phyloP scores from a whole-genome alignment of 495 filamentous ascomycete species.

The Cercophora newfieldiana region DNA sequence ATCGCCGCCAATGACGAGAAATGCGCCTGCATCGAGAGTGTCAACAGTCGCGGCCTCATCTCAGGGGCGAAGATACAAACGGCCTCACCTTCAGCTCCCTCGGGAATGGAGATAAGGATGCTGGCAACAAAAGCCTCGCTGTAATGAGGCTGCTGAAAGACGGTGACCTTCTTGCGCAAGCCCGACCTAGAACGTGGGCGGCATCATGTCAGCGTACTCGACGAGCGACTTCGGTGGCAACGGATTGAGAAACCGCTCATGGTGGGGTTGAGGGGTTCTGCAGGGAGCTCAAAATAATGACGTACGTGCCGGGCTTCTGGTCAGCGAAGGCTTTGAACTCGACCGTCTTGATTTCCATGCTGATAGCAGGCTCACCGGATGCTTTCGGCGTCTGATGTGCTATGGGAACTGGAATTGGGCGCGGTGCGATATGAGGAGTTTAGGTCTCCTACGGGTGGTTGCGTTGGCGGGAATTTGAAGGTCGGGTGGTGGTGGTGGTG shows the following conservation, averaged over 20 bases:
- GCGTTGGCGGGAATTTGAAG: neutral
- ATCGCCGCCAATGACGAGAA: constrained; percentile 96
- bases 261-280: constrained; percentile 34
- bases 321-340: constrained; percentile 79
- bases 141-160: constrained; percentile 95
- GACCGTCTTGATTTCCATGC: constrained; percentile 74
- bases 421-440: neutral
- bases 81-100: constrained; percentile 68
- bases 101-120: constrained; percentile 93
- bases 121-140: constrained; percentile 92
- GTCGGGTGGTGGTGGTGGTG: neutral
- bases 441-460: neutral
- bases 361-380: neutral
- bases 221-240: constrained; percentile 13
- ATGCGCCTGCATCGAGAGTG: constrained; percentile 53
- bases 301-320: constrained; percentile 99
- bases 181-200: constrained; percentile 65
- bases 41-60: neutral
- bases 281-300: constrained; percentile 33
- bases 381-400: neutral
- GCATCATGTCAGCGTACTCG: constrained; percentile 7
- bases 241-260: constrained; percentile 24
- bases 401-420: neutral
- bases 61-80: neutral
- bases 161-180: constrained; percentile 96